phyloP scores from a whole-genome alignment of 306 rosid genomes.

The Cotoneaster glaucophyllus region DNA sequence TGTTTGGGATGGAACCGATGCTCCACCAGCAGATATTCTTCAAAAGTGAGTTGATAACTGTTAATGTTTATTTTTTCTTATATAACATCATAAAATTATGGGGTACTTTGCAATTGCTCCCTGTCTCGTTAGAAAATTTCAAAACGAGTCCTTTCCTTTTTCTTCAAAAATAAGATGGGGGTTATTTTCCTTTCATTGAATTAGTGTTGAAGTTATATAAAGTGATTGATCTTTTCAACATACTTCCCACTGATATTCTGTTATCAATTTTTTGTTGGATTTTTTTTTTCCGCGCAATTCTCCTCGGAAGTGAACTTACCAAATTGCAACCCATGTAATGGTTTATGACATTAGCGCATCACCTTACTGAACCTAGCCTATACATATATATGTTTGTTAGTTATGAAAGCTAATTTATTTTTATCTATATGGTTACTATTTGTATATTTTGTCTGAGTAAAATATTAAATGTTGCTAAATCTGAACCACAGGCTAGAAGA shows the following conservation, averaged over 20 bases:
- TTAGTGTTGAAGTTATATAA: background rate
- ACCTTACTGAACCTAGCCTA: background rate
- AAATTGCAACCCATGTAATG: background rate
- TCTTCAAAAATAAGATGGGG: background rate
- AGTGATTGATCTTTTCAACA: background rate
- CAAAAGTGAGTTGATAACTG: conserved; percentile 36
- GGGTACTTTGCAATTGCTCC: background rate
- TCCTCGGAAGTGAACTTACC: background rate
- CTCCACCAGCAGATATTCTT: conserved; percentile 35
- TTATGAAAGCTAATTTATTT: too few species aligned
- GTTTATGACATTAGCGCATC: background rate
- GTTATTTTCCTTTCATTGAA: background rate
- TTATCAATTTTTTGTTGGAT: background rate
- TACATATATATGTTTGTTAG: too few species aligned
- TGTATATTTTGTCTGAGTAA: background rate
- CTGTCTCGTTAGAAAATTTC: background rate
- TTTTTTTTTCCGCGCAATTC: too few species aligned
- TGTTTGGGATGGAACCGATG: conserved; percentile 85
- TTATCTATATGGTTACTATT: background rate
- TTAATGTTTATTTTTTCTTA: background rate
- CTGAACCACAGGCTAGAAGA: conserved; percentile 48
- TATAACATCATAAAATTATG: background rate
- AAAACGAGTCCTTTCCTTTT: background rate
- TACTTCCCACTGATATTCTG: background rate
- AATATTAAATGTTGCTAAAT: conserved; percentile 1